Percentiles rank a stretch among this genome's conserved stretches.
Conservation (phyloP, 169 alveolate species). For the Plasmodium billcollinsi region DNA sequence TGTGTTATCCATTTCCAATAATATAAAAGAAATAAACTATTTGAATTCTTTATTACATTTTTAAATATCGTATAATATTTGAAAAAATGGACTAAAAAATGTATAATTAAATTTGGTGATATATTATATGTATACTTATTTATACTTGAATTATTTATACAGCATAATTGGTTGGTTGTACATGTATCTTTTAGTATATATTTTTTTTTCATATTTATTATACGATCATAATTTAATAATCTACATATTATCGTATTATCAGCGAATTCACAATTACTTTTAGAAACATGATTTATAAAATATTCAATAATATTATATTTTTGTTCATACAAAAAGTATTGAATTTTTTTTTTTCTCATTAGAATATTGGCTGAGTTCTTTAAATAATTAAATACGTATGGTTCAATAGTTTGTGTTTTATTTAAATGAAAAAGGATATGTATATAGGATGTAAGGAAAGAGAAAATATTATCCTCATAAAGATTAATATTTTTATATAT, state of each 20-base stretch:
- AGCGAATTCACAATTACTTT: background rate
- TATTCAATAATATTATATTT: background rate
- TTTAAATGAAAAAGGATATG: slow-evolving; percentile 1
- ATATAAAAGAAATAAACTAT: slow-evolving; percentile 40
- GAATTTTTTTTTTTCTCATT: background rate
- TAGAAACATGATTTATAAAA: background rate
- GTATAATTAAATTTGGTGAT: background rate
- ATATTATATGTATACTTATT: background rate
- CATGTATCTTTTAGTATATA: background rate
- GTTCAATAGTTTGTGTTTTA: background rate
- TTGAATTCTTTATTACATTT: slow-evolving; percentile 7
- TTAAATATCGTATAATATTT: slow-evolving; percentile 19
- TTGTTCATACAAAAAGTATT: background rate
- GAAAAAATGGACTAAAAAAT: background rate
- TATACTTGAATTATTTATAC: no score
- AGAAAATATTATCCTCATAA: background rate
- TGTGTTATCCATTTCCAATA: slow-evolving; percentile 15
- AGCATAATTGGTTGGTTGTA: no score
- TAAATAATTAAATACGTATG: background rate
- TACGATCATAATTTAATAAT: slow-evolving; percentile 8
- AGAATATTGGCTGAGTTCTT: background rate
- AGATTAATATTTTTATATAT: background rate
- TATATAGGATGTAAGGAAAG: background rate
- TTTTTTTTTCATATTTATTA: background rate
- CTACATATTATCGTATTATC: slow-evolving; percentile 4